These are phyloP conservation scores for Apophysomyces ossiformis DNA, from an alignment of 371 early-diverging fungal species.

Conservation along the genomic window DNA sequence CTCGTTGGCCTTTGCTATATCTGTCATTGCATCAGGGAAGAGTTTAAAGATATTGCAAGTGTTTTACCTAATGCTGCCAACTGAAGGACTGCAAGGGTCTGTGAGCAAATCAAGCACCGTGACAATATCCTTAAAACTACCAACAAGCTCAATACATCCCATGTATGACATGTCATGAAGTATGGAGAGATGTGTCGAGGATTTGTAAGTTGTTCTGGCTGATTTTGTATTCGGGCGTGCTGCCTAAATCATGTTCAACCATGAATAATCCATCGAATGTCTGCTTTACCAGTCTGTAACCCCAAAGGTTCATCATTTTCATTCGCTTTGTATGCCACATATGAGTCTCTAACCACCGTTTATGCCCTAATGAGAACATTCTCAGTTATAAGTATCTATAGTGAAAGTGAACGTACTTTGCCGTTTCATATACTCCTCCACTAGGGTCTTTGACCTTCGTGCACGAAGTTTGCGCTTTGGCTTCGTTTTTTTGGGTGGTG, in stretches of 20 bases:
- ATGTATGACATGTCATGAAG: conserved; percentile 86
- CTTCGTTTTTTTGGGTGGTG: conserved; percentile 19
- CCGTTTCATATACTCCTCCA: conserved; percentile 25
- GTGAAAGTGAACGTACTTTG: conserved; percentile 18
- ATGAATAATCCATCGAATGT: background rate
- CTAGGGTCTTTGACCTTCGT: conserved; percentile 15
- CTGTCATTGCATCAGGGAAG: conserved; percentile 28
- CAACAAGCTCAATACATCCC: conserved; percentile 72
- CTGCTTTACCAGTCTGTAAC: conserved; percentile 66
- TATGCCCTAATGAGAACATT: conserved; percentile 25
- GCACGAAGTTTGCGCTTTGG: conserved; percentile 15
- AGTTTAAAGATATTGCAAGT: background rate
- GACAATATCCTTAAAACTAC: conserved; percentile 52
- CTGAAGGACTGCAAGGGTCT: conserved; percentile 65
- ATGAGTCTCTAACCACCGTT: conserved; percentile 96
- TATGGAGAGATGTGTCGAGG: conserved; percentile 75
- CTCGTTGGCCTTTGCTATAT: conserved; percentile 63
- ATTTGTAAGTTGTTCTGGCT: conserved; percentile 73
- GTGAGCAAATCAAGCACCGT: conserved; percentile 55
- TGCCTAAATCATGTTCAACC: conserved; percentile 47
- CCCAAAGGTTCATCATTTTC: conserved; percentile 93
- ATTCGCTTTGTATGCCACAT: conserved; percentile 97
- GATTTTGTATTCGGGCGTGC: conserved; percentile 87
- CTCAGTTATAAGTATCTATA: background rate
- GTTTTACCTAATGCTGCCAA: conserved; percentile 64